Conservation (phyloP, 2,329 filamentous ascomycete species). For the Exophiala sideris region DNA sequence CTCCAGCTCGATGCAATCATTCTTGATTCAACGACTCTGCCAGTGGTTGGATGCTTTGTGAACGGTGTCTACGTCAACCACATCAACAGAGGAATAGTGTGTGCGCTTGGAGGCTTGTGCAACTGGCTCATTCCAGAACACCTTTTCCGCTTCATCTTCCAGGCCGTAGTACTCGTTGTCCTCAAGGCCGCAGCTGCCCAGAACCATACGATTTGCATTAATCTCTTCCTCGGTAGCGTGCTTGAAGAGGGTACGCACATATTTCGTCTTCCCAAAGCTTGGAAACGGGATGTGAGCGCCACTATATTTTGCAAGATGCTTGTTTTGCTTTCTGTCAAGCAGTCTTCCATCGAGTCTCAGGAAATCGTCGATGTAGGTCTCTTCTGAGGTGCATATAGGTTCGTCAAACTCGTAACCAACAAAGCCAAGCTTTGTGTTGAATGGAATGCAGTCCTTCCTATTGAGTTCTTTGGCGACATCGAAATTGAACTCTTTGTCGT, state of each 20-base stretch:
- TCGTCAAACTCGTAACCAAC: slow-evolving; percentile 21
- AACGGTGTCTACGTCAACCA: slow-evolving; percentile 1
- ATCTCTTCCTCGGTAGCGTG: background rate
- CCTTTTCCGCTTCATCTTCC: slow-evolving; percentile 12
- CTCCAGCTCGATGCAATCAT: background rate
- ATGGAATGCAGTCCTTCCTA: slow-evolving; percentile 18
- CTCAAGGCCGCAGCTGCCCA: slow-evolving; percentile 2
- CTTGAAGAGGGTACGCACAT: background rate
- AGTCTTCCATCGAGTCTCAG: slow-evolving; percentile 24
- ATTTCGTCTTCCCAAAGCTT: background rate
- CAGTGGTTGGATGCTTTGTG: slow-evolving; percentile 13
- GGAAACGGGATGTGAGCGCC: slow-evolving; percentile 6
- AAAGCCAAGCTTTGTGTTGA: slow-evolving; percentile 16
- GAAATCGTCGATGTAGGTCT: slow-evolving; percentile 5
- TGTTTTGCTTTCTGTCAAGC: slow-evolving; percentile 24
- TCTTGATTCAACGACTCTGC: slow-evolving; percentile 7
- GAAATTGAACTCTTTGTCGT: background rate
- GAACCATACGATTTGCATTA: background rate
- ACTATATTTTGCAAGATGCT: slow-evolving; percentile 12
- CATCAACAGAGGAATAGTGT: slow-evolving; percentile 2
- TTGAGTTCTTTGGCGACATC: slow-evolving; percentile 8
- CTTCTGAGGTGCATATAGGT: background rate
- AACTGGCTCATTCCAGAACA: slow-evolving; percentile 16
- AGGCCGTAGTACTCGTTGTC: slow-evolving; percentile 18
- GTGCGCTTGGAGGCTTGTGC: background rate